A percentile compares a stretch with the other conserved stretches of the same genome.
These are phyloP conservation scores for Talaromyces pinophilus DNA, from an alignment of 2,329 filamentous ascomycete species.

Conservation along the genomic window DNA sequence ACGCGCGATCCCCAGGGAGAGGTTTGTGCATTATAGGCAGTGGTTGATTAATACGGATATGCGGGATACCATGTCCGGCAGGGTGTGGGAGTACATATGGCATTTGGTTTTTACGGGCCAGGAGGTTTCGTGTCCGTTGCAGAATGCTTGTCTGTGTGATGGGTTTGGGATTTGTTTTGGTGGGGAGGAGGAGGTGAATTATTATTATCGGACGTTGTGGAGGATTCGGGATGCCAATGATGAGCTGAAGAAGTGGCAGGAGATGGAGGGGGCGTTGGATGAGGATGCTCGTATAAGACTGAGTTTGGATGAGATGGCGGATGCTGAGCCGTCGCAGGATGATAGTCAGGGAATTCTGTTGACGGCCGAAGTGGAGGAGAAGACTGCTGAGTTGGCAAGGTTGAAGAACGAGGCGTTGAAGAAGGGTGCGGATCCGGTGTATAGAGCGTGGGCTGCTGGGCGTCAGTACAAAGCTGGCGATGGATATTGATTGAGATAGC, in stretches of 20 bases:
- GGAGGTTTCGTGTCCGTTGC: slow-evolving; percentile 47
- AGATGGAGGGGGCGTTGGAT: slow-evolving; percentile 29
- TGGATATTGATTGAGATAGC: not conserved
- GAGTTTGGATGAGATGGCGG: slow-evolving; percentile 19
- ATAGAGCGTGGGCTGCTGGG: slow-evolving; percentile 14
- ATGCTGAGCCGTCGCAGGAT: not conserved
- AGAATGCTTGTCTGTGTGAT: slow-evolving; percentile 64
- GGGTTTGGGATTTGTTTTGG: slow-evolving; percentile 65
- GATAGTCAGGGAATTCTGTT: slow-evolving; percentile 18
- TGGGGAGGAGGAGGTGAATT: slow-evolving; percentile 50
- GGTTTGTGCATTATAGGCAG: slow-evolving; percentile 60
- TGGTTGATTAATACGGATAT: slow-evolving; percentile 62
- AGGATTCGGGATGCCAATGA: slow-evolving; percentile 43
- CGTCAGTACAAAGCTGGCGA: slow-evolving; percentile 13
- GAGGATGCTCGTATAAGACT: slow-evolving; percentile 20
- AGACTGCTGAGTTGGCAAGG: slow-evolving; percentile 16
- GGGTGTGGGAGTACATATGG: slow-evolving; percentile 67
- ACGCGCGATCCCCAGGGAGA: slow-evolving; percentile 52
- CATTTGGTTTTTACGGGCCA: slow-evolving; percentile 61
- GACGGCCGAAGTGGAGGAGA: slow-evolving; percentile 17
- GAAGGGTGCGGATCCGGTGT: slow-evolving; percentile 13
- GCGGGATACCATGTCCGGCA: slow-evolving; percentile 57
- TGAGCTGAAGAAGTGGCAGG: slow-evolving; percentile 42
- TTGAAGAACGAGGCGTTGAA: slow-evolving; percentile 19
- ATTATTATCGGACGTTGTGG: slow-evolving; percentile 51